Evolutionary conservation across 2,329 filamentous ascomycete genomes (phyloP).

Genomic region (Fusarium neocosmosporiellum): DNA sequence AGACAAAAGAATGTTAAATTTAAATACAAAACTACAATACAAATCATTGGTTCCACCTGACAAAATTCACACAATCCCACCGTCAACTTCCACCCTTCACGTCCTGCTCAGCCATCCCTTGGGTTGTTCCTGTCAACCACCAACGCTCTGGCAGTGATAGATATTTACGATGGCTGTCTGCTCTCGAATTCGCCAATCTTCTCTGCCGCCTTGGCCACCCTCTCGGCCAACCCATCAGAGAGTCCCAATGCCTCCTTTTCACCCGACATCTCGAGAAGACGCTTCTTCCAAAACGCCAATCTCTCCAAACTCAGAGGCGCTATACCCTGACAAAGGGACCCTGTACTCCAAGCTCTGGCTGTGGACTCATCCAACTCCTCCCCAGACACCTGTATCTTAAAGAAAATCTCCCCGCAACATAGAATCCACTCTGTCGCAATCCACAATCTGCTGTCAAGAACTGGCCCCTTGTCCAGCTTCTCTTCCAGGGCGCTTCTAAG

Average conservation of each 20-base stretch:
- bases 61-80: not conserved
- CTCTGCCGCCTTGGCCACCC: not conserved
- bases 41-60: not conserved
- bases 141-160: not conserved
- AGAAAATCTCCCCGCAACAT: not conserved
- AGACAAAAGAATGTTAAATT: not conserved
- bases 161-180: not conserved
- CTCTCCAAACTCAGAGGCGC: not conserved
- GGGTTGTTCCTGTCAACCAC: not conserved
- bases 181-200: not conserved
- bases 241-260: not conserved
- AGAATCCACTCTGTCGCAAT: not conserved
- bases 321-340: not conserved
- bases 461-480: not conserved
- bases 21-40: not conserved
- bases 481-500: not conserved
- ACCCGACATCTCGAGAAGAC: not conserved
- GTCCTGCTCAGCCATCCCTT: not conserved
- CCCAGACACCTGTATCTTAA: not conserved
- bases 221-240: not conserved
- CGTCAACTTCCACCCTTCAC: not conserved
- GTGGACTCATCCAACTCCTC: fast-evolving
- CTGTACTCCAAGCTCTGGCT: not conserved
- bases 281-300: not conserved
- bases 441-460: not conserved